phyloP scores from a whole-genome alignment of 2,329 filamentous ascomycete species.

The Botrytis tulipae region DNA sequence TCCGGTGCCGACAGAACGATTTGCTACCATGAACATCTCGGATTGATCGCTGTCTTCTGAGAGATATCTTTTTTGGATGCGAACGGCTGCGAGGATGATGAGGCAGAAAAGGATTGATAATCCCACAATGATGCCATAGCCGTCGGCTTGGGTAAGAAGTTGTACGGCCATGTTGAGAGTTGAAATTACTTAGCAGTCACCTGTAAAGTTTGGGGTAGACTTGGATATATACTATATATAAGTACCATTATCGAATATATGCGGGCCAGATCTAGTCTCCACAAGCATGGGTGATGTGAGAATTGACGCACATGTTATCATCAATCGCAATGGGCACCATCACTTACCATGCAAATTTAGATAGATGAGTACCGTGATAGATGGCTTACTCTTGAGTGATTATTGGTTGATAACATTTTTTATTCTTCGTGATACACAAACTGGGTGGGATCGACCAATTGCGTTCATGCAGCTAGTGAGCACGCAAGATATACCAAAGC shows the following conservation, averaged over 20 bases:
- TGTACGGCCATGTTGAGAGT: neutral
- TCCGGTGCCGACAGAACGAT: constrained; percentile 28
- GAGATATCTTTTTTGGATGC: constrained; percentile 46
- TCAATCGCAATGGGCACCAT: neutral
- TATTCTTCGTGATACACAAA: neutral
- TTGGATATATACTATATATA: neutral
- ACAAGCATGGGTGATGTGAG: neutral
- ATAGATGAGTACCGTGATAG: neutral
- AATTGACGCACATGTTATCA: constrained; percentile 8
- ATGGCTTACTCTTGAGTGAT: constrained; percentile 1
- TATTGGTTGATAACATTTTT: neutral
- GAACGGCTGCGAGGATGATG: constrained; percentile 47
- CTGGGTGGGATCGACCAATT: neutral
- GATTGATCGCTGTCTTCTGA: constrained; percentile 46
- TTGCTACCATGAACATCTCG: constrained; percentile 40
- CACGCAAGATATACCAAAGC: constrained; percentile 12
- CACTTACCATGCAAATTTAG: neutral
- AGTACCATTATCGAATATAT: neutral
- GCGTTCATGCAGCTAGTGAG: neutral
- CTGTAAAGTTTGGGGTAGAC: neutral
- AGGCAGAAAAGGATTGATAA: constrained; percentile 48
- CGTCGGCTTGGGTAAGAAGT: constrained; percentile 23
- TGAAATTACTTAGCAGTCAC: neutral
- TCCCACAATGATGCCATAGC: constrained; percentile 50
- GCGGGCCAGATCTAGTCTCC: neutral